Conservation (phyloP, 1,284 basidiomycete genomes). For the Apiotrichum laibachii region DNA sequence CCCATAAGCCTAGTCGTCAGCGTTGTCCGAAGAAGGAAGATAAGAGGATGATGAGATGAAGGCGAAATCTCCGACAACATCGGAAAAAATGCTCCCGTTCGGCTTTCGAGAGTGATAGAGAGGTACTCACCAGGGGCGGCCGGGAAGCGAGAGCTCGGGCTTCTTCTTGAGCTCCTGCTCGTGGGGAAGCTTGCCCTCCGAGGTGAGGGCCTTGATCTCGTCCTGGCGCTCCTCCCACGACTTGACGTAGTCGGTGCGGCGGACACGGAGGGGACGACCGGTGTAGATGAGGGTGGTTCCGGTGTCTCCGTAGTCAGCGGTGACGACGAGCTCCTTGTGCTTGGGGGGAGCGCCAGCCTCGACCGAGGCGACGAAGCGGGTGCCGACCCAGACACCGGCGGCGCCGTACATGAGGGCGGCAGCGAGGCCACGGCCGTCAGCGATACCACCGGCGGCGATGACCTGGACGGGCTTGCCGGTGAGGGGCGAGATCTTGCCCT, state of each 20-base stretch:
- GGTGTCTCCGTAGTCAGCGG: conserved; percentile 48
- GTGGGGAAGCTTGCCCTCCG: conserved; percentile 72
- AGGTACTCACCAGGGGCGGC: conserved; percentile 18
- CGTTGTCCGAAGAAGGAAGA: not conserved
- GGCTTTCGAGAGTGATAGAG: no score
- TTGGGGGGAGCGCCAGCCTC: conserved; percentile 52
- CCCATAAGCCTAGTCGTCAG: conserved; percentile 61
- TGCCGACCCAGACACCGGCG: conserved; percentile 82
- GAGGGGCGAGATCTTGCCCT: conserved; percentile 68
- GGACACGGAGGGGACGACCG: conserved; percentile 79
- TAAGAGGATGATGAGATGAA: not conserved
- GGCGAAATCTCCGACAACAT: not conserved
- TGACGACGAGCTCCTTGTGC: conserved; percentile 35
- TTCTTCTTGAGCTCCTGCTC: conserved; percentile 61
- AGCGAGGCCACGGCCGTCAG: conserved; percentile 76
- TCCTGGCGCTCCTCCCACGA: conserved; percentile 58
- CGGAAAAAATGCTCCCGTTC: no score
- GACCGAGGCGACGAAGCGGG: conserved; percentile 78
- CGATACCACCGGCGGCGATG: conserved; percentile 80
- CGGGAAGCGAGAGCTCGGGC: conserved; percentile 22
- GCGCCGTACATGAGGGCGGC: conserved; percentile 81
- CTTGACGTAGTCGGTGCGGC: conserved; percentile 73
- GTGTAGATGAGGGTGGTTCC: conserved; percentile 82
- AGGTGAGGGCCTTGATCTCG: conserved; percentile 62
- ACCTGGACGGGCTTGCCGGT: conserved; percentile 77